Evolutionary conservation across 805 yeast species (phyloP).

Genomic region (Schwanniomyces vanrijiae): DNA sequence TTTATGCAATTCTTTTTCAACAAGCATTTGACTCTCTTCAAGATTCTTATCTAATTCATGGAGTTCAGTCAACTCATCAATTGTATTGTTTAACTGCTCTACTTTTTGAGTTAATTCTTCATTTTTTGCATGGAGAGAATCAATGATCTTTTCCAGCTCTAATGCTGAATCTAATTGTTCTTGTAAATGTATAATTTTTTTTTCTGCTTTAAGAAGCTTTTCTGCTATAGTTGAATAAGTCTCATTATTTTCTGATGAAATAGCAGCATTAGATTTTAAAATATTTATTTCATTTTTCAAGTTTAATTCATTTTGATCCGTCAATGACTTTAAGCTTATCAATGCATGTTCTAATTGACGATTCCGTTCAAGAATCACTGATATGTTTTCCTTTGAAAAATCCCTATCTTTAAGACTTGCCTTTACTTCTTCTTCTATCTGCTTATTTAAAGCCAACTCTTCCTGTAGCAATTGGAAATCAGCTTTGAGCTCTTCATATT

Average conservation of each 20-base stretch:
- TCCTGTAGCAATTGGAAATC: conserved; percentile 35
- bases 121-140: conserved; percentile 34
- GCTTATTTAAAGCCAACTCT: conserved; percentile 35
- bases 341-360: conserved; percentile 43
- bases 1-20: conserved; percentile 43
- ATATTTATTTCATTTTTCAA: conserved; percentile 19
- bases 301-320: conserved; percentile 23
- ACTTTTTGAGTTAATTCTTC: conserved; percentile 35
- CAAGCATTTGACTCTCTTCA: conserved; percentile 43
- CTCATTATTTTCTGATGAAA: conserved; percentile 1
- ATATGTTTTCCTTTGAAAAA: conserved; percentile 15
- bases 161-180: conserved; percentile 31
- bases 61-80: conserved; percentile 49
- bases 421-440: conserved; percentile 33
- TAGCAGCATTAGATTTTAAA: conserved; percentile 4
- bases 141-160: conserved; percentile 36
- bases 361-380: conserved; percentile 29
- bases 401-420: conserved; percentile 13
- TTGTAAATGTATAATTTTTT: conserved; percentile 27
- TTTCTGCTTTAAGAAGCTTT: conserved; percentile 15
- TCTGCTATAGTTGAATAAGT: conserved; percentile 3
- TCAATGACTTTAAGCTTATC: conserved; percentile 26
- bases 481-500: conserved; percentile 26
- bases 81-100: conserved; percentile 27
- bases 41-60: conserved; percentile 50